phyloP scores from a whole-genome alignment of 2,329 filamentous ascomycete species.

The Phaeosphaeria sp. region DNA sequence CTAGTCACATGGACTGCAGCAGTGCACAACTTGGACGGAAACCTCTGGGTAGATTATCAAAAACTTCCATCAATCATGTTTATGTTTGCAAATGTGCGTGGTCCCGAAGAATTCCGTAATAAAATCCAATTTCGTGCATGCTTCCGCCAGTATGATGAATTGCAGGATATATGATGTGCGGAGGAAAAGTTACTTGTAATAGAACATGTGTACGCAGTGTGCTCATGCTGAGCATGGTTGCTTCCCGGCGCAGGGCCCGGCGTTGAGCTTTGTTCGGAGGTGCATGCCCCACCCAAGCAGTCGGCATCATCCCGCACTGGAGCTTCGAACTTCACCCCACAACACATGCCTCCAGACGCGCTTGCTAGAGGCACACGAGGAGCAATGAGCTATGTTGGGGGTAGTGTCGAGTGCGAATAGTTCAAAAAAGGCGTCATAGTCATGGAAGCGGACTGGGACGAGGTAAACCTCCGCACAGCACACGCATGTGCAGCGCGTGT shows the following conservation, averaged over 20 bases:
- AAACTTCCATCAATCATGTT: neutral
- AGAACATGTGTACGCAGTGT: neutral
- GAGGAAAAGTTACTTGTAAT: neutral
- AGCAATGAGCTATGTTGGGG: slow-evolving; percentile 38
- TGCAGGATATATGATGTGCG: neutral
- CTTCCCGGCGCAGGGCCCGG: neutral
- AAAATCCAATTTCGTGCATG: neutral
- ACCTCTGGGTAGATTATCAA: neutral
- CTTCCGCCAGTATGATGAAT: neutral
- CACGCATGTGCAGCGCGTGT: neutral
- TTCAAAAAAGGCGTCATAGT: slow-evolving; percentile 31
- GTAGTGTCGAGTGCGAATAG: slow-evolving; percentile 12
- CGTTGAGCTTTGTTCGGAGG: slow-evolving; percentile 6
- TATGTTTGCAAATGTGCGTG: neutral
- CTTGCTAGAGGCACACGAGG: slow-evolving; percentile 22
- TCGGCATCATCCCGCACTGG: slow-evolving; percentile 22
- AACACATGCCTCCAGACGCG: slow-evolving; percentile 21
- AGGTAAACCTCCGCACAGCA: slow-evolving; percentile 43
- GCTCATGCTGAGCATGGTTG: neutral
- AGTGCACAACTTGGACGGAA: neutral
- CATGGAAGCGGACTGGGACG: slow-evolving; percentile 62
- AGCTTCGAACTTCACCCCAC: slow-evolving; percentile 29
- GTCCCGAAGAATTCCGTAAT: neutral
- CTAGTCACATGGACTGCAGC: neutral
- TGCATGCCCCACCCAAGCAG: slow-evolving; percentile 7